A percentile compares a stretch with the other conserved stretches of the same genome.
Conservation (phyloP, 1,284 basidiomycete genomes). For the Vanrija sp. region DNA sequence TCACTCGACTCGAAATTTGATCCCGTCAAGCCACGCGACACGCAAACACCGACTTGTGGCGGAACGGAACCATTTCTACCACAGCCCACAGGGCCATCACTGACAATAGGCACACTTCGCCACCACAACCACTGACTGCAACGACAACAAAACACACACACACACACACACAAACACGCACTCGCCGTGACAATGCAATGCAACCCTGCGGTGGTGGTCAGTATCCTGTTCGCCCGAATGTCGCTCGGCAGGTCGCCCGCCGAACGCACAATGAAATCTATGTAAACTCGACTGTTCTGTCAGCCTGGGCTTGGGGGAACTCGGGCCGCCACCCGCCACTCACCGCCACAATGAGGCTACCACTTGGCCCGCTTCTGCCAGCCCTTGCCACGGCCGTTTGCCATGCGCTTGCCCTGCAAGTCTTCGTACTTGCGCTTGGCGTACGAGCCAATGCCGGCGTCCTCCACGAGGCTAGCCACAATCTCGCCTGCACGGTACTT, state of each 20-base stretch:
- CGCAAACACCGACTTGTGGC: neutral
- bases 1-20: neutral
- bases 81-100: neutral
- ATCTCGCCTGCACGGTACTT: slow-evolving; percentile 74
- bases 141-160: neutral
- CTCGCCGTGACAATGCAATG: slow-evolving; percentile 24
- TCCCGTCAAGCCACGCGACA: neutral
- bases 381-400: slow-evolving; percentile 69
- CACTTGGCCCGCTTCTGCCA: slow-evolving; percentile 59
- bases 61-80: neutral
- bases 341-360: slow-evolving; percentile 13
- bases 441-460: slow-evolving; percentile 78
- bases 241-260: neutral
- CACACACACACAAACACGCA: neutral
- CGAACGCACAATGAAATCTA: slow-evolving; percentile 21
- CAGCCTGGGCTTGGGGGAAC: too few species aligned
- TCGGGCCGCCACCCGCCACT: too few species aligned
- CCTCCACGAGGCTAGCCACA: slow-evolving; percentile 83
- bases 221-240: neutral
- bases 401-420: slow-evolving; percentile 66
- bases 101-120: too few species aligned
- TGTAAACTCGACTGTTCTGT: slow-evolving; percentile 4
- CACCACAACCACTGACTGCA: too few species aligned
- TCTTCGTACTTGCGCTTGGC: slow-evolving; percentile 93
- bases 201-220: slow-evolving; percentile 13